Evolutionary conservation across 768 basidiomycete genomes (phyloP).

Genomic region (Pisolithus tinctorius): DNA sequence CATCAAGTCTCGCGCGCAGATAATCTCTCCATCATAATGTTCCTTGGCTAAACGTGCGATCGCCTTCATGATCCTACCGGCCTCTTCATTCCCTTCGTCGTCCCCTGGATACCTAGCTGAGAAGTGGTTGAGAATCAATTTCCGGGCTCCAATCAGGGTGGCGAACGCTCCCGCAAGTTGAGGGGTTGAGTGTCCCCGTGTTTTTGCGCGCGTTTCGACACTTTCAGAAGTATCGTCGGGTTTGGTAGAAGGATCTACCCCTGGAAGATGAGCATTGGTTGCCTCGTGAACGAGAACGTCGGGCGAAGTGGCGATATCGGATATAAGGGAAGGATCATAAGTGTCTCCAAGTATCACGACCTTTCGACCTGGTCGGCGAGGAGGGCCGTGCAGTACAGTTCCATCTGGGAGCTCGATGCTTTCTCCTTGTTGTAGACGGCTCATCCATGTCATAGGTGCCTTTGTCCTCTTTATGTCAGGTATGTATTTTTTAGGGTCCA

Average conservation of each 20-base stretch:
- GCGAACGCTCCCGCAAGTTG: constrained; percentile 87
- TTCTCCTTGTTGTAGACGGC: constrained; percentile 58
- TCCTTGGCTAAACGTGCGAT: constrained; percentile 51
- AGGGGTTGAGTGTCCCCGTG: constrained; percentile 86
- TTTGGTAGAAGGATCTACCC: constrained; percentile 54
- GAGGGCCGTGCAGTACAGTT: constrained; percentile 62
- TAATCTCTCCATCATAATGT: constrained; percentile 49
- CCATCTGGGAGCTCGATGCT: constrained; percentile 63
- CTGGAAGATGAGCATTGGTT: constrained; percentile 78
- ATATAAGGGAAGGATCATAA: constrained; percentile 66
- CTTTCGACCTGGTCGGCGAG: constrained; percentile 62
- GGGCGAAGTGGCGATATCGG: constrained; percentile 51
- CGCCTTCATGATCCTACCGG: constrained; percentile 53
- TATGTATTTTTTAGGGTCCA: constrained; percentile 60
- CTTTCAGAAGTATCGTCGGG: constrained; percentile 51
- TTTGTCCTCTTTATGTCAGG: constrained; percentile 65
- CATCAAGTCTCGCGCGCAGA: constrained; percentile 74
- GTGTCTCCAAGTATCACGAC: constrained; percentile 83
- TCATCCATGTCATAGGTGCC: constrained; percentile 62
- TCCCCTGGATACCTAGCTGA: constrained; percentile 73
- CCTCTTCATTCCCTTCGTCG: constrained; percentile 42
- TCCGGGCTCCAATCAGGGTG: constrained; percentile 50
- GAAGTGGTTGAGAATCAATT: constrained; percentile 78
- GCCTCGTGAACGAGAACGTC: constrained; percentile 84
- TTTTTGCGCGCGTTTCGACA: constrained; percentile 58